Evolutionary conservation across 106 monocot species (phyloP).

Genomic region (Triglochin maritima): DNA sequence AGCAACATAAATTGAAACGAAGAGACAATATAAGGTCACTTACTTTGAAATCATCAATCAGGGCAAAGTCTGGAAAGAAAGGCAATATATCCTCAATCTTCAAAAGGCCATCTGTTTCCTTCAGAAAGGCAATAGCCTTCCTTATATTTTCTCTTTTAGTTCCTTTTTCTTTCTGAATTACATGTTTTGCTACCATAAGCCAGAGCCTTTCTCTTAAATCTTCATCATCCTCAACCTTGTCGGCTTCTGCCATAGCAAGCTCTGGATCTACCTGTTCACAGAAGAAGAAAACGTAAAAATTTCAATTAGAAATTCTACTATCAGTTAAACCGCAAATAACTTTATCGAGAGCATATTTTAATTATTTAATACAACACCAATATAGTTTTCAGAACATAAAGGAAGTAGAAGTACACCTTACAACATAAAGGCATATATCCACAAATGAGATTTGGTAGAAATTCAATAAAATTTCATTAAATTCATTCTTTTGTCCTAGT

Average conservation of each 20-base stretch:
- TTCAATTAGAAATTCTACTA: too few species aligned
- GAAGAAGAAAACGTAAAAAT: not conserved
- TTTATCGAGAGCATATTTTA: too few species aligned
- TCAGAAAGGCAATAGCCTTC: constrained; percentile 94
- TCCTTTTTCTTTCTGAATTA: constrained; percentile 94
- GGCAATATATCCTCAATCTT: constrained; percentile 99
- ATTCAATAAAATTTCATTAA: too few species aligned
- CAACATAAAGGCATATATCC: too few species aligned
- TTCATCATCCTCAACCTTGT: constrained; percentile 99
- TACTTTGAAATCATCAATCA: constrained; percentile 99
- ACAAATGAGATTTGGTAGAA: too few species aligned
- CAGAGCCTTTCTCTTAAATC: constrained; percentile 90
- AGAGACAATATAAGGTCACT: not conserved
- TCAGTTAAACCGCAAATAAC: too few species aligned
- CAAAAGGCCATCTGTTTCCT: constrained; percentile 89
- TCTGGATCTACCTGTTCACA: constrained; percentile 69
- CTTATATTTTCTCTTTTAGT: constrained; percentile 96
- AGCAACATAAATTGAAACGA: not conserved
- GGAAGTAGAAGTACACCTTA: too few species aligned
- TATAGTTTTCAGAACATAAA: too few species aligned
- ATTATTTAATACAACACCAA: too few species aligned
- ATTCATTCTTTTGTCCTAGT: too few species aligned
- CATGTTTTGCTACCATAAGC: constrained; percentile 99
- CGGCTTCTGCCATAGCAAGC: constrained; percentile 99
- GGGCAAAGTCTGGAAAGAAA: constrained; percentile 94